Base-by-base conservation (phyloP, 331 rosid species). In the Acacia concinna region DNA sequence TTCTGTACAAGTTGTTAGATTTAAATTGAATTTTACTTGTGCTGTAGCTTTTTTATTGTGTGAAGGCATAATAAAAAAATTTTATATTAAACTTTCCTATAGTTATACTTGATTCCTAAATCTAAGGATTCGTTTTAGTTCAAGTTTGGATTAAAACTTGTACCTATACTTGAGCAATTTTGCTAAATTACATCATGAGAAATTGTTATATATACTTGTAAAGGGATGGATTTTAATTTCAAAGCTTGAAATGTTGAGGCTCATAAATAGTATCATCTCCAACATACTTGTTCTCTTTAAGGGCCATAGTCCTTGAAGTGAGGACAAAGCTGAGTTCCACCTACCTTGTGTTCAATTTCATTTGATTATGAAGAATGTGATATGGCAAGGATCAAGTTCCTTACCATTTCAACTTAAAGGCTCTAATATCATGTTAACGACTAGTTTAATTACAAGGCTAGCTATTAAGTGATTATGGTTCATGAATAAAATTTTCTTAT, bases 61-160 rank as follows among this genome's bases (percentile, higher is more conserved):
- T 18, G 17, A 65, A 34, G 46, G 8, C 3, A 34, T 18, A 65
- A 65, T 65, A 35, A 65, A 65, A 65, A 30, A 35, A 6, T 59
- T 60, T 57, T 34, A 15, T 13, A 11, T 11, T 73, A 3, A 64
- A 25, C 74, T 17, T 38, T 63, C 20, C 37, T 69, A 37, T 63
- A 62, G 25, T 59, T 75, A 69, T 73, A 17, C 67, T 40, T 31
- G 73, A 37, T 78, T 79, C 46, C 63, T 75, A 38, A 27, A 30
- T 30, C 21, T 73, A 59, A 35, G 43, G 28, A 20, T 64, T 25
- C 47, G 71, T 35, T 63, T 63, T 63, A 25, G 57, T 76, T 31
- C 43, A 31, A 38, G 81, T 74, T 37, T 32, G 44, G 63, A 38
- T 71, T 38, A 27, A 60, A 60, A 23, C 20, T 28, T 5, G 21